Percentiles rank a stretch among this genome's conserved stretches.
Conservation (phyloP, 2,329 filamentous ascomycete species). For the Epicoccum nigrum region DNA sequence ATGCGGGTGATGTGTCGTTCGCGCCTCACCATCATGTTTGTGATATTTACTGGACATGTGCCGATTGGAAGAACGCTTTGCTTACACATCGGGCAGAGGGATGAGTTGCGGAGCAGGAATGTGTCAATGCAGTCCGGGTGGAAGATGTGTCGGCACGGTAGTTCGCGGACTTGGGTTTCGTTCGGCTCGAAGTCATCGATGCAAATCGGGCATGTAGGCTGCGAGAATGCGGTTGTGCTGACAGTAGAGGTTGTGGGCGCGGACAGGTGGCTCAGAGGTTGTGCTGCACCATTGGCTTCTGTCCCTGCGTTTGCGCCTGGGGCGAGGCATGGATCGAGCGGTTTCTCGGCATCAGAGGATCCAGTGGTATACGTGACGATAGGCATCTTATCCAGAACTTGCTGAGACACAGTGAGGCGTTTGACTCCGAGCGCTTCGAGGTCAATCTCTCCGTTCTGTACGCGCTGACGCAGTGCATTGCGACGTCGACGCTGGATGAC, state of each 20-base stretch:
- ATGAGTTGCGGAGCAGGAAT: conserved; percentile 78
- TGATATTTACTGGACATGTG: conserved; percentile 58
- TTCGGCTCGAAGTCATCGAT: conserved; percentile 77
- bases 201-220: conserved; percentile 89
- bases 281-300: conserved; percentile 21
- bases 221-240: conserved; percentile 53
- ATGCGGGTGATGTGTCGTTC: conserved; percentile 72
- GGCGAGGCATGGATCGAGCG: conserved; percentile 15
- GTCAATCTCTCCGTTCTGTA: conserved; percentile 80
- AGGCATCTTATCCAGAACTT: conserved; percentile 75
- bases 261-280: conserved; percentile 31
- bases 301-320: conserved; percentile 24
- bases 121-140: conserved; percentile 90
- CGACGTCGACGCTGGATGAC: conserved; percentile 75
- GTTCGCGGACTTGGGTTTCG: conserved; percentile 76
- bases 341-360: conserved; percentile 25
- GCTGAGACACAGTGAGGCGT: conserved; percentile 74
- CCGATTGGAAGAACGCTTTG: conserved; percentile 76
- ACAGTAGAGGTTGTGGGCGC: conserved; percentile 24
- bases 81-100: conserved; percentile 91
- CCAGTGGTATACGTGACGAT: conserved; percentile 71
- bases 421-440: conserved; percentile 86
- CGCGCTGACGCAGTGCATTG: conserved; percentile 69
- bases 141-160: conserved; percentile 91
- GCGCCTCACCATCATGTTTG: conserved; percentile 83